Conservation (phyloP, 371 early-diverging fungal genomes). For the Rhizopus microsporus region DNA sequence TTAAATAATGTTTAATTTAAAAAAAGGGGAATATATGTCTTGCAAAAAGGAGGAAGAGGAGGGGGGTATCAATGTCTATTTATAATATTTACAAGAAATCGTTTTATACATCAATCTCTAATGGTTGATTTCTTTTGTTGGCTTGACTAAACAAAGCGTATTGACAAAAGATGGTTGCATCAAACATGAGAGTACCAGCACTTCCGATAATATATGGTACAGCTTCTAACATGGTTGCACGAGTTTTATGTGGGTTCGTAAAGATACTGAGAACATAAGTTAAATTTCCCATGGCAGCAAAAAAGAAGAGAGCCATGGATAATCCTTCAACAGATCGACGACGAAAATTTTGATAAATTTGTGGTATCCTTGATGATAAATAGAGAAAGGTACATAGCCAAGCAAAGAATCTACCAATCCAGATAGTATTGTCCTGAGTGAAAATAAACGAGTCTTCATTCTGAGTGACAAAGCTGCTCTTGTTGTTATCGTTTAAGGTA, state of each 20-base stretch:
- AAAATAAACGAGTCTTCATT: neutral
- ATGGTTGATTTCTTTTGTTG: neutral
- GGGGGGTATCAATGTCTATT: conserved; percentile 4
- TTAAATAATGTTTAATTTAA: neutral
- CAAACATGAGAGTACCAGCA: conserved; percentile 67
- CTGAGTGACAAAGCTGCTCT: conserved; percentile 9
- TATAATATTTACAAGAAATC: neutral
- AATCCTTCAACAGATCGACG: conserved; percentile 69
- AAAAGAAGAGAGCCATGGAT: conserved; percentile 68
- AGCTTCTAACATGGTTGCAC: conserved; percentile 45
- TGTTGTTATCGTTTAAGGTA: conserved; percentile 7
- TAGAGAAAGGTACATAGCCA: conserved; percentile 73
- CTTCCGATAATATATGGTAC: conserved; percentile 73
- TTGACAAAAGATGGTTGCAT: conserved; percentile 64
- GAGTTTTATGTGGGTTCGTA: conserved; percentile 53
- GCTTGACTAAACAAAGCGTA: conserved; percentile 25
- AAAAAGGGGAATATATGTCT: neutral
- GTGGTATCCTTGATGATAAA: conserved; percentile 68
- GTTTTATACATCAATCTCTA: neutral
- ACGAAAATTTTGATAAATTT: conserved; percentile 62
- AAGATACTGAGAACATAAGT: conserved; percentile 69
- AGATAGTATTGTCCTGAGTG: conserved; percentile 15
- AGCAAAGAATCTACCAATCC: conserved; percentile 65
- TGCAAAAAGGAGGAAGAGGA: neutral
- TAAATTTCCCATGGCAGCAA: conserved; percentile 72